phyloP scores from a whole-genome alignment of 2,329 filamentous ascomycete genomes.

The Fusarium bactridioides region DNA sequence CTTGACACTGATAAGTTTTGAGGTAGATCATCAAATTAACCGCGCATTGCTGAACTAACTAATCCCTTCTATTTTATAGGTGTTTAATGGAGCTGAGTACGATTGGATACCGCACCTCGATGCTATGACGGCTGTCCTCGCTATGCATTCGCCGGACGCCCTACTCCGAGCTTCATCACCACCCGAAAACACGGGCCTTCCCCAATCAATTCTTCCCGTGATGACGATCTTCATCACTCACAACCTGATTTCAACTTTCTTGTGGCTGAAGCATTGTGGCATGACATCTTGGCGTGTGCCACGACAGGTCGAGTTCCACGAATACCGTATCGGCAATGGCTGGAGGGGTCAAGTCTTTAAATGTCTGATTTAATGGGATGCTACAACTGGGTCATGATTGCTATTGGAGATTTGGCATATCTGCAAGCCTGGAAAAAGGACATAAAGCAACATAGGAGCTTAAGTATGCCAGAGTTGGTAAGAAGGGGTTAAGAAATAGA shows the following conservation, averaged over 20 bases:
- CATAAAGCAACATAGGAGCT: not conserved
- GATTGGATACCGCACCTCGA: not conserved
- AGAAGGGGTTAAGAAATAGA: not conserved
- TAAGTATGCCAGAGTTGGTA: not conserved
- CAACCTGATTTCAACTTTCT: not conserved
- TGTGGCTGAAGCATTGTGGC: not conserved
- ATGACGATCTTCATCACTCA: no score
- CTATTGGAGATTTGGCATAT: not conserved
- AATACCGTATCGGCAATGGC: not conserved
- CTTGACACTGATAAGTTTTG: not conserved
- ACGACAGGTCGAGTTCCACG: not conserved
- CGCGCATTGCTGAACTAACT: not conserved
- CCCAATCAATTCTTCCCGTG: not conserved
- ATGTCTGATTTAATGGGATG: not conserved
- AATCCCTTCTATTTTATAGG: fast-evolving
- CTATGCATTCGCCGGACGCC: not conserved
- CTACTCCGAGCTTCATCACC: not conserved
- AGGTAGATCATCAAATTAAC: not conserved
- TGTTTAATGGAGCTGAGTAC: not conserved
- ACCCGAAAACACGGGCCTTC: not conserved
- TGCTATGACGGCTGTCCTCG: not conserved
- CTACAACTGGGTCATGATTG: not conserved
- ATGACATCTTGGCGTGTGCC: not conserved
- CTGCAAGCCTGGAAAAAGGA: not conserved
- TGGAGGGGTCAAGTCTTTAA: not conserved